phyloP scores from a whole-genome alignment of 1,284 basidiomycete species.

The Sporisorium iseilematis-ciliati region DNA sequence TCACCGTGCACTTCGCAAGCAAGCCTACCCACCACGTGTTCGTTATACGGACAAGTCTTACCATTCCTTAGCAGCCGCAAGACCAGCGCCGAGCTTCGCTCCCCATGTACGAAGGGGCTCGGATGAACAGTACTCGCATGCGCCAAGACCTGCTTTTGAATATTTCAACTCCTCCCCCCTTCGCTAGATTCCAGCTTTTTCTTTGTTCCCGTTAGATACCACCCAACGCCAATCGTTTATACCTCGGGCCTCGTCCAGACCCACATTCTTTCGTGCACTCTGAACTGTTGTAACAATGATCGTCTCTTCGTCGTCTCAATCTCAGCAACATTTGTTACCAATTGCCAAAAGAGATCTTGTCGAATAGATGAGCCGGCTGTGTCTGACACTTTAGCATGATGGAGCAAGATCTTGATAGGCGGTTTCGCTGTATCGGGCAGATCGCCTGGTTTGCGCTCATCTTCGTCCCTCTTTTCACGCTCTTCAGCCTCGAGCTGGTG shows the following conservation, averaged over 20 bases:
- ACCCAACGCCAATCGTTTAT: background rate
- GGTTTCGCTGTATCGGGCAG: background rate
- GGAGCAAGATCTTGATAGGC: background rate
- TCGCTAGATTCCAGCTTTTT: background rate
- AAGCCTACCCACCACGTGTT: conserved; percentile 32
- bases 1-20: conserved; percentile 37
- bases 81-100: background rate
- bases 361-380: background rate
- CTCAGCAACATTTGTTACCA: no score
- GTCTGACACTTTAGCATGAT: background rate
- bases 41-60: conserved; percentile 7
- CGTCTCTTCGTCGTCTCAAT: no score
- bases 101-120: background rate
- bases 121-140: background rate
- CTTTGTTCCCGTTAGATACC: background rate
- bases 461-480: conserved; percentile 5
- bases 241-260: background rate
- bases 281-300: no score
- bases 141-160: conserved; percentile 4
- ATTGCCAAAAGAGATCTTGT: no score
- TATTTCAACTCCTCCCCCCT: background rate
- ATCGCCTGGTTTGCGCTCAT: background rate
- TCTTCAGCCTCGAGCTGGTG: background rate
- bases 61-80: background rate
- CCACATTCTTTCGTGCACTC: no score